Evolutionary conservation across 306 rosid species (phyloP), one percentile per base, ranked within the genome.

Genomic region (Myrica gale): DNA sequence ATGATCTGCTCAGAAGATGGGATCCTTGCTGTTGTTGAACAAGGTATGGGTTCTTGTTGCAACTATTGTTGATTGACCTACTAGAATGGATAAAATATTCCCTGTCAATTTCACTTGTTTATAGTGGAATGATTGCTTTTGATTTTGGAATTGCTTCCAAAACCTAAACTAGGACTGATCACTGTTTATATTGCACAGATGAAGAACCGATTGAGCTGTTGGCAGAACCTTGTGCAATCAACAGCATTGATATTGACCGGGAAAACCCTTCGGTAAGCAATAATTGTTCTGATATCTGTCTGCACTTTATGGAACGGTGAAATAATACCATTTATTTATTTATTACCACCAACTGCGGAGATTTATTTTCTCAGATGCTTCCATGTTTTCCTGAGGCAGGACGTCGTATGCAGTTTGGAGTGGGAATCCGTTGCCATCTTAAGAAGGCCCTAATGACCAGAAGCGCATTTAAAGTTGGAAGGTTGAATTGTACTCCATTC

Each of bases 1-100:
- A 86, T 94, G 89, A 85, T 92, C 69, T 94, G 97, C 85, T 89
- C 98, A 5, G 98, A 94, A 85, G 98, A 94, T 39, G 97, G 98
- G 68, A 94, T 94, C 80, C 87, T 94, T 69, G 90, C 88, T 15
- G 83, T 88, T 68, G 78, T 90, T 68, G 92, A 92, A 76, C 95
- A 94, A 89, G 97, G 98, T 94, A 86, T 65, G 52, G 23, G 13
- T 58, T 21, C 72, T 23, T 44, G 76, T 74, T 68, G 60, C 69
- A 53, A 8, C 82, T 15, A 47, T 45, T 72, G 74, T 56, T 75
- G 19, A 17, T 73, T 61, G 73, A 62, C n/a, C 74, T 48, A 44
- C 66, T 67, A 52, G 69, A 57, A 5, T 1, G 58, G 69, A 69
- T 51, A 50, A 75, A 81, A 39, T 75, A 42, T 8, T 20, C 15